Percentiles rank a stretch among this genome's conserved stretches.
These are phyloP conservation scores for Mortierella sp. DNA, from an alignment of 371 early-diverging fungal species.

Conservation along the genomic window DNA sequence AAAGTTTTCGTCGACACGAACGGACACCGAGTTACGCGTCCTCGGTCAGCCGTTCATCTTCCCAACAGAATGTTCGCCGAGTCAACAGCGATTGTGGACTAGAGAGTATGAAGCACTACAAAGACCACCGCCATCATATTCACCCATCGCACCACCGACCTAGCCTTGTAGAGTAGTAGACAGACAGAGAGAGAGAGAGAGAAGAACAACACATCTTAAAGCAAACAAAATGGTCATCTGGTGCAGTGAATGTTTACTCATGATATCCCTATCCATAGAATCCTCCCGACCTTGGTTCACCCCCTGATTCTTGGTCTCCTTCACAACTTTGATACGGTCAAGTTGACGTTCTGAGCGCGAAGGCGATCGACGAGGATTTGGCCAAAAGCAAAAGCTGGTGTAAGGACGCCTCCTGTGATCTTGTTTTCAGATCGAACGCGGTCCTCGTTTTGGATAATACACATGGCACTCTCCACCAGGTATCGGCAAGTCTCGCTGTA, in stretches of 20 bases:
- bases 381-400: conserved; percentile 81
- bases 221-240: no score
- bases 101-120: conserved; percentile 34
- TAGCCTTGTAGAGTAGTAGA: conserved; percentile 16
- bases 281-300: no score
- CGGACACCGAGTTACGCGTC: conserved; percentile 21
- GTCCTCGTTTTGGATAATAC: conserved; percentile 60
- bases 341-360: conserved; percentile 64
- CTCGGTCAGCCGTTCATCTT: conserved; percentile 20
- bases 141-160: conserved; percentile 17
- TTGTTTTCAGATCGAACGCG: conserved; percentile 58
- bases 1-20: conserved; percentile 7
- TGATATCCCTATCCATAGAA: no score
- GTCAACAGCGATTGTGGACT: conserved; percentile 40
- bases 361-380: conserved; percentile 70
- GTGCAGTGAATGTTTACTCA: no score
- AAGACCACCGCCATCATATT: conserved; percentile 15
- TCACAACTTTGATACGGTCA: conserved; percentile 59
- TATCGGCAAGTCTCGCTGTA: conserved; percentile 79
- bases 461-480: conserved; percentile 70
- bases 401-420: conserved; percentile 73
- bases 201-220: no score
- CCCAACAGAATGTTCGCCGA: conserved; percentile 21
- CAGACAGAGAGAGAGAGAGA: neutral
- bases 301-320: no score